These are phyloP conservation scores for Pythium sukuiense DNA, from an alignment of 352 stramenopile species.

Conservation along the genomic window DNA sequence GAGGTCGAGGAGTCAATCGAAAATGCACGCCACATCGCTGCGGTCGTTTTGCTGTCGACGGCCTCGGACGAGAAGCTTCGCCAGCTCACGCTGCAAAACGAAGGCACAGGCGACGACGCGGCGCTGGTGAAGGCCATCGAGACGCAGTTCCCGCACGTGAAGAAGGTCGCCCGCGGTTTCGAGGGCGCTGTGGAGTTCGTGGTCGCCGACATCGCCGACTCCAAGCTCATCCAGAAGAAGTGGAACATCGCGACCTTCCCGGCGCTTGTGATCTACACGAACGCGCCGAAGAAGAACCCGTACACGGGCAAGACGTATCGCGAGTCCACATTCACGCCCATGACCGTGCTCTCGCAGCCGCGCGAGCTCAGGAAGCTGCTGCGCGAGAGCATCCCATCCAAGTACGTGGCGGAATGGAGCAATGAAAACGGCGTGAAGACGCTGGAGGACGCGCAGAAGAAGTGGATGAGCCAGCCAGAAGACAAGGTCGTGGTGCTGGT, in stretches of 20 bases:
- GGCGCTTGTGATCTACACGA: constrained; percentile 59
- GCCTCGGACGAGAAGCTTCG: constrained; percentile 14
- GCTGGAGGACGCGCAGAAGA: constrained; percentile 23
- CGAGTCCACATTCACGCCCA: constrained; percentile 36
- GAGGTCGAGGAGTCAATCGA: constrained; percentile 22
- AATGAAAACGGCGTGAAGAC: constrained; percentile 11
- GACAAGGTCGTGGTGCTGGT: constrained; percentile 47
- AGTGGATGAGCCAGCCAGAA: constrained; percentile 22
- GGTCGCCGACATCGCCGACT: constrained; percentile 26
- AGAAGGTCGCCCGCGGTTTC: constrained; percentile 18
- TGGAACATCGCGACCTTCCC: constrained; percentile 54
- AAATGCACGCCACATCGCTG: constrained; percentile 15
- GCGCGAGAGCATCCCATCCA: constrained; percentile 54
- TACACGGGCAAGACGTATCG: constrained; percentile 72
- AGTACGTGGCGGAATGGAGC: constrained; percentile 46
- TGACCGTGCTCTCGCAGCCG: constrained; percentile 41
- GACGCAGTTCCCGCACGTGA: constrained; percentile 25
- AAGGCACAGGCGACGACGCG: constrained; percentile 10
- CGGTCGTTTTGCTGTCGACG: constrained; percentile 22
- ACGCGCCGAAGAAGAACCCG: constrained; percentile 65
- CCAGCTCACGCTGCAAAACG: constrained; percentile 10
- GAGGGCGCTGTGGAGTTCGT: constrained; percentile 24
- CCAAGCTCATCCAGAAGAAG: constrained; percentile 45
- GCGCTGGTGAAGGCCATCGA: constrained; percentile 17
- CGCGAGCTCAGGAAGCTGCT: constrained; percentile 62